These are phyloP conservation scores for Pythium pyrilobum DNA, from an alignment of 352 stramenopile species.

Conservation along the genomic window DNA sequence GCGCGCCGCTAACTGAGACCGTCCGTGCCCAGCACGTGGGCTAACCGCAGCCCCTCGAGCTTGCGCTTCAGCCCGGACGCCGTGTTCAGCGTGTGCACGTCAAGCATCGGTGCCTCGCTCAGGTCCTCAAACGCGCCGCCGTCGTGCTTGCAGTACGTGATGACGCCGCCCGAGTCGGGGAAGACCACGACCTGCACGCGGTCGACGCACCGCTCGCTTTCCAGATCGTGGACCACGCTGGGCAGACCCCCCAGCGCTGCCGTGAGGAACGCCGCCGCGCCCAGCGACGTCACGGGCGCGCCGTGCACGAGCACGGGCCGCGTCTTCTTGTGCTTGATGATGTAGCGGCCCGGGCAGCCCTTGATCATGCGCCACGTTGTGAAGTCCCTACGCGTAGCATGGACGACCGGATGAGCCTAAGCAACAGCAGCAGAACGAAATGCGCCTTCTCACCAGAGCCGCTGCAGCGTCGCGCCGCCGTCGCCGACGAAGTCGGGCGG, in stretches of 20 bases:
- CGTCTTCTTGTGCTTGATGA: slow-evolving; percentile 48
- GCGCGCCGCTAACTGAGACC: background rate
- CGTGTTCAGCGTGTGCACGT: slow-evolving; percentile 66
- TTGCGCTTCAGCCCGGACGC: slow-evolving; percentile 52
- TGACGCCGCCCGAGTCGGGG: slow-evolving; percentile 43
- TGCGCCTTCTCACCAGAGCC: slow-evolving; percentile 29
- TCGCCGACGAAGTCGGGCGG: slow-evolving; percentile 35
- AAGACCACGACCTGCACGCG: slow-evolving; percentile 55
- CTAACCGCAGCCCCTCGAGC: slow-evolving; percentile 40
- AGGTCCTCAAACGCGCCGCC: background rate
- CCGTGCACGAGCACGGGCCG: slow-evolving; percentile 28
- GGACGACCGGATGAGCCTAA: background rate
- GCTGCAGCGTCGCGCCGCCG: slow-evolving; percentile 41
- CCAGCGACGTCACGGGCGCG: slow-evolving; percentile 28
- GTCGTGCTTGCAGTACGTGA: slow-evolving; percentile 57
- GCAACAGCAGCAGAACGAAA: background rate
- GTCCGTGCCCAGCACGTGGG: slow-evolving; percentile 24
- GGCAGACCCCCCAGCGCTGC: slow-evolving; percentile 11
- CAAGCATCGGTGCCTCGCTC: slow-evolving; percentile 5
- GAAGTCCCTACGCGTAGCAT: slow-evolving; percentile 32
- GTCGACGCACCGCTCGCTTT: slow-evolving; percentile 40
- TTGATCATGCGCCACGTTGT: slow-evolving; percentile 69
- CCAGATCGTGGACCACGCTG: slow-evolving; percentile 27
- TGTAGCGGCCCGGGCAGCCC: slow-evolving; percentile 60
- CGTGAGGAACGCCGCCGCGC: slow-evolving; percentile 24